Conservation (phyloP, 1,139 yeast species). For the Yamadazyma songkhlaensis region DNA sequence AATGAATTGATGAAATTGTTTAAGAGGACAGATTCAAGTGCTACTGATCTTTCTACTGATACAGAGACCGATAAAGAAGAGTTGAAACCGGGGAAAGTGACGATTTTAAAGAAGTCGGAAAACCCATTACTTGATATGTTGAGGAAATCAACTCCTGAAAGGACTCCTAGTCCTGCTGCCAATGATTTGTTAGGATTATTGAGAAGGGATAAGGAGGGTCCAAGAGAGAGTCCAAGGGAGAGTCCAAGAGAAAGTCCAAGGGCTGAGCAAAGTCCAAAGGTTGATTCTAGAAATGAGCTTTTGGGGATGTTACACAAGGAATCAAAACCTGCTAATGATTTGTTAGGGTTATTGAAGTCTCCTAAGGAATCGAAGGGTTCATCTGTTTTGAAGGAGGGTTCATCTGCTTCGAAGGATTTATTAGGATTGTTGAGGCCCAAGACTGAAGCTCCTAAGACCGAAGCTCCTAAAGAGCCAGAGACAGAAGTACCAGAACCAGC, state of each 20-base stretch:
- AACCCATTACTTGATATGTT: constrained; percentile 17
- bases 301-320: constrained; percentile 18
- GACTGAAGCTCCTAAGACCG: no score
- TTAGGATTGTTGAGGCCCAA: constrained; percentile 19
- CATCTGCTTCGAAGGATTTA: constrained; percentile 13
- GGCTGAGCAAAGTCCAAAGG: neutral
- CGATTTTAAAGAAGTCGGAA: constrained; percentile 8
- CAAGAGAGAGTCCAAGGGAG: no score
- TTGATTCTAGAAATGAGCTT: constrained; percentile 15
- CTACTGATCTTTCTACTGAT: constrained; percentile 2
- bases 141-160: constrained; percentile 6
- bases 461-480: no score
- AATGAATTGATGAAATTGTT: constrained; percentile 39
- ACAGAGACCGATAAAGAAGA: constrained; percentile 1
- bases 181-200: constrained; percentile 11
- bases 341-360: constrained; percentile 22
- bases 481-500: no score
- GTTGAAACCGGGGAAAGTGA: constrained; percentile 11
- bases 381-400: no score
- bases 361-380: constrained; percentile 2
- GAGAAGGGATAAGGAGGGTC: constrained; percentile 9
- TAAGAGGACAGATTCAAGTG: constrained; percentile 13
- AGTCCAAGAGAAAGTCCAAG: neutral
- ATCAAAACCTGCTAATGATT: constrained; percentile 12
- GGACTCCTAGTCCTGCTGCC: constrained; percentile 5